Conservation (phyloP, 129 eudicot genomes). For the Arctium minus region DNA sequence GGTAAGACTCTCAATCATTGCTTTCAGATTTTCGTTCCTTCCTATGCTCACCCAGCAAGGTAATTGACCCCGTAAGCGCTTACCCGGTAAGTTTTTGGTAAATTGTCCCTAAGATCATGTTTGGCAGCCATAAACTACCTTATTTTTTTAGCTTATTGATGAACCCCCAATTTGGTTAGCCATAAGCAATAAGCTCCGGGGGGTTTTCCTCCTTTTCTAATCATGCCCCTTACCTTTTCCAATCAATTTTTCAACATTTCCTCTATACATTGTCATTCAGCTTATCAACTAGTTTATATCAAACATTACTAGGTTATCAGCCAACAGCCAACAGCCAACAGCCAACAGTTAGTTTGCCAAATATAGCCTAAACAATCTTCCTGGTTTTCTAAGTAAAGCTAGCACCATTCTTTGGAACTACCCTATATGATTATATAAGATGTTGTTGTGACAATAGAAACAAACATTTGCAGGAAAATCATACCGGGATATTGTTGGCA, state of each 20-base stretch:
- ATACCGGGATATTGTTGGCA: conserved; percentile 80
- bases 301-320: too few species aligned
- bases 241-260: neutral
- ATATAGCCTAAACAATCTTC: neutral
- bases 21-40: too few species aligned
- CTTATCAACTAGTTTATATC: neutral
- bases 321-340: too few species aligned
- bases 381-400: neutral
- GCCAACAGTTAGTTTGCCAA: too few species aligned
- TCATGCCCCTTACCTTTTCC: neutral
- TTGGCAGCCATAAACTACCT: neutral
- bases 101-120: neutral
- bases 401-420: neutral
- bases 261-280: neutral
- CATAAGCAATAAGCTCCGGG: neutral
- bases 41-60: too few species aligned
- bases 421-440: neutral
- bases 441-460: conserved; percentile 2
- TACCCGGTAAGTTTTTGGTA: too few species aligned
- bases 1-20: too few species aligned
- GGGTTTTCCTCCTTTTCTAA: neutral
- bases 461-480: conserved; percentile 56
- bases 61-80: too few species aligned
- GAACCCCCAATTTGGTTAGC: neutral
- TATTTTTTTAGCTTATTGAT: neutral